These are phyloP conservation scores for Coemansia sp. DNA, from an alignment of 192 early-diverging fungal species.

Conservation along the genomic window DNA sequence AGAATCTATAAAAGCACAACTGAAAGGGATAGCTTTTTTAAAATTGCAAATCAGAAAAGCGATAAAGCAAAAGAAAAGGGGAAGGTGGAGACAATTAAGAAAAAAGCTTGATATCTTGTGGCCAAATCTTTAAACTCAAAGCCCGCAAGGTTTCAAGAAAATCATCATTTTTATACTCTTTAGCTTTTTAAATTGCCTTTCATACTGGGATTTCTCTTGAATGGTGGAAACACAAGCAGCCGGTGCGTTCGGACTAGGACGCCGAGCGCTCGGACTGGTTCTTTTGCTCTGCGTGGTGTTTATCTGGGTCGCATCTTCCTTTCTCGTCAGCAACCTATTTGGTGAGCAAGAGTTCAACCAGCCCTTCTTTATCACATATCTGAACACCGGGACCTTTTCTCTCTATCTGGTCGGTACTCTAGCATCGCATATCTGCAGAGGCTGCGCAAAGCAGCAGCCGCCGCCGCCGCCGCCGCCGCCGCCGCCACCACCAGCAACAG, in stretches of 20 bases:
- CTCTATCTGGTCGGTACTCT: constrained; percentile 60
- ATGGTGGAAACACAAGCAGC: background rate
- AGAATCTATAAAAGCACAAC: background rate
- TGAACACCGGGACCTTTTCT: constrained; percentile 75
- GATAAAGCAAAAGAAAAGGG: background rate
- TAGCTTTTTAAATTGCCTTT: background rate
- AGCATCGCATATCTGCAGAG: constrained; percentile 3
- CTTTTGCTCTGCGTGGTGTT: constrained; percentile 69
- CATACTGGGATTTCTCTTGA: background rate
- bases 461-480: no score
- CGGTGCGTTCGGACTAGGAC: constrained; percentile 7
- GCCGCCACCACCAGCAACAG: background rate
- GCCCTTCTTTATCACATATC: constrained; percentile 77
- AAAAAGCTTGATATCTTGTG: no score
- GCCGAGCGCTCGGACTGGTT: constrained; percentile 64
- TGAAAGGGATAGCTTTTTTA: background rate
- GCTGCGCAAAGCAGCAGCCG: constrained; percentile 1
- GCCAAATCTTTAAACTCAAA: no score
- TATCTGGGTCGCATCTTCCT: constrained; percentile 79
- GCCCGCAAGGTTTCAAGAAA: no score
- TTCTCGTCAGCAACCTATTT: constrained; percentile 76
- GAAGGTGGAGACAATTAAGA: background rate
- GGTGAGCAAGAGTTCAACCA: constrained; percentile 66
- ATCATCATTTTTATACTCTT: no score
- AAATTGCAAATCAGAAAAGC: background rate